These are phyloP conservation scores for Fusarium keratoplasticum DNA, from an alignment of 2,329 filamentous ascomycete species.

Conservation along the genomic window DNA sequence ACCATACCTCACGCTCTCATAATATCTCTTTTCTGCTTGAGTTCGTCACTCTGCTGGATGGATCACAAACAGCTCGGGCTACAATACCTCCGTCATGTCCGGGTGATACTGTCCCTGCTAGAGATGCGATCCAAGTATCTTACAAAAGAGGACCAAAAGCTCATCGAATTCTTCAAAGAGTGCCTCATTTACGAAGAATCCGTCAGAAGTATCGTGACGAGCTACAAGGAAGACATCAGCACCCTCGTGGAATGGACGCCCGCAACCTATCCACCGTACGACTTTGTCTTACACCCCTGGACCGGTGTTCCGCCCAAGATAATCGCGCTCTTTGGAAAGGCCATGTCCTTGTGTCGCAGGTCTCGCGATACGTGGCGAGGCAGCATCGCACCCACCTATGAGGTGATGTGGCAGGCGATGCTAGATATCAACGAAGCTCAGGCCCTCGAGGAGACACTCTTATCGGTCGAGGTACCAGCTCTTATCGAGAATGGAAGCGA, in stretches of 20 bases:
- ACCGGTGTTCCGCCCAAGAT: constrained; percentile 34
- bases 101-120: constrained; percentile 26
- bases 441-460: constrained; percentile 27
- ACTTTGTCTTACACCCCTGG: constrained; percentile 36
- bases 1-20: constrained; percentile 25
- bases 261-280: constrained; percentile 9
- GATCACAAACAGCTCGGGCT: constrained; percentile 35
- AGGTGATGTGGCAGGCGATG: constrained; percentile 37
- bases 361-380: constrained; percentile 35
- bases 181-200: constrained; percentile 36
- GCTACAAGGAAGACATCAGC: constrained; percentile 31
- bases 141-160: constrained; percentile 17
- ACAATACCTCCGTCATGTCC: constrained; percentile 33
- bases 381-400: constrained; percentile 29
- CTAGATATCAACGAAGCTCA: constrained; percentile 35
- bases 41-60: constrained; percentile 37
- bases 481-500: constrained; percentile 8
- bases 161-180: constrained; percentile 35
- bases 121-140: constrained; percentile 29
- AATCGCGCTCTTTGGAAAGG: constrained; percentile 34
- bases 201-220: constrained; percentile 33
- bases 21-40: constrained; percentile 33
- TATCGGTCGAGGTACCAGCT: constrained; percentile 26
- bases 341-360: constrained; percentile 34
- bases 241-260: constrained; percentile 31